phyloP scores from a whole-genome alignment of 805 yeast genomes.

The Yarrowia yakushimensis region DNA sequence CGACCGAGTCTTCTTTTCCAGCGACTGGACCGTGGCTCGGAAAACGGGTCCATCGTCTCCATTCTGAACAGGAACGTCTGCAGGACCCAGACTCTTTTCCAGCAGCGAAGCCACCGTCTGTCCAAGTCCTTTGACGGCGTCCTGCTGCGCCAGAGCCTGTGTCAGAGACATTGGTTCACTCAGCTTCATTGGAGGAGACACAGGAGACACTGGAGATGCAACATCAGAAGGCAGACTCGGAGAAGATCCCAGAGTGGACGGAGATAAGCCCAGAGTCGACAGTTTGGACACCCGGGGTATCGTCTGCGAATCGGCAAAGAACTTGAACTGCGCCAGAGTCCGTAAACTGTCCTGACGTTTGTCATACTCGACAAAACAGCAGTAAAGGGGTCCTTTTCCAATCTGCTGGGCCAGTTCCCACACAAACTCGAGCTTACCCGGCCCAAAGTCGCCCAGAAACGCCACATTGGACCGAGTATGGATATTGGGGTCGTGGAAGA shows the following conservation, averaged over 20 bases:
- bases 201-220: too few relatives aligned
- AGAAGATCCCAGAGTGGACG: not conserved
- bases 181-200: constrained; percentile 24
- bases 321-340: constrained; percentile 36
- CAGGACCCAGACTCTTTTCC: not conserved
- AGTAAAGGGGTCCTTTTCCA: constrained; percentile 35
- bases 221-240: too few relatives aligned
- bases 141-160: constrained; percentile 26
- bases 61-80: constrained; percentile 5
- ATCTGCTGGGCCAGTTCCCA: constrained; percentile 33
- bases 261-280: not conserved
- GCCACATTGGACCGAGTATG: constrained; percentile 41
- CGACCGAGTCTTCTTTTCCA: constrained; percentile 40
- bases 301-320: constrained; percentile 28
- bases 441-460: constrained; percentile 38
- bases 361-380: constrained; percentile 43
- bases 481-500: constrained; percentile 39
- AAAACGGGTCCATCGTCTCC: constrained; percentile 46
- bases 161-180: constrained; percentile 25
- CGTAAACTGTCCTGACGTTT: constrained; percentile 36
- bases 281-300: not conserved
- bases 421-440: constrained; percentile 32
- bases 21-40: constrained; percentile 40
- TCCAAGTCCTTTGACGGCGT: constrained; percentile 34
- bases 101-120: constrained; percentile 37